These are phyloP conservation scores for Leptographium lundbergii DNA, from an alignment of 2,329 filamentous ascomycete species.

Conservation along the genomic window DNA sequence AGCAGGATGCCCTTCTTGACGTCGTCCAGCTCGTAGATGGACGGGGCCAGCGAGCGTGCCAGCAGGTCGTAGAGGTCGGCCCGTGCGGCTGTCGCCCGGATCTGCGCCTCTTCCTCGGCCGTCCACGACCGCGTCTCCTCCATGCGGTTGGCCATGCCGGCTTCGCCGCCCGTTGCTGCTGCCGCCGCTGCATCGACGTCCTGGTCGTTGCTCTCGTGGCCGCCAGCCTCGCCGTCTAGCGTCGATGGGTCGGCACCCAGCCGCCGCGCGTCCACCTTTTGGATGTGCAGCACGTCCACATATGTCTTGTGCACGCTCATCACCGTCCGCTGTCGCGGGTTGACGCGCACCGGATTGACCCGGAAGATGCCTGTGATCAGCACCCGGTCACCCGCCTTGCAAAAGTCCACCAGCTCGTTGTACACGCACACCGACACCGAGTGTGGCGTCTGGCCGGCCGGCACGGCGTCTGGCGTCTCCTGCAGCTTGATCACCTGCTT, in stretches of 20 bases:
- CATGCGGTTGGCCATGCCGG: slow-evolving; percentile 56
- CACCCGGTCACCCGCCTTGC: slow-evolving; percentile 93
- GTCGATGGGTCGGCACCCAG: slow-evolving; percentile 87
- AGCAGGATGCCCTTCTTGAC: slow-evolving; percentile 97
- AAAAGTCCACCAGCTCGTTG: slow-evolving; percentile 92
- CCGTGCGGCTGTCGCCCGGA: slow-evolving; percentile 65
- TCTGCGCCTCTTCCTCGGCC: slow-evolving; percentile 80
- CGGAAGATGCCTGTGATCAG: slow-evolving; percentile 96
- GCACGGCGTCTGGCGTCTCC: slow-evolving; percentile 89
- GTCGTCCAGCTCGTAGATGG: slow-evolving; percentile 95
- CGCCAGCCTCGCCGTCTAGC: slow-evolving; percentile 64
- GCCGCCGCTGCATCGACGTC: slow-evolving; percentile 29
- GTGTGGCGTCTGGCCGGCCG: slow-evolving; percentile 92
- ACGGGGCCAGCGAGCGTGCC: slow-evolving; percentile 80
- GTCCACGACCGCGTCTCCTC: slow-evolving; percentile 76
- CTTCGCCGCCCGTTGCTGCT: background rate
- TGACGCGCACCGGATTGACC: slow-evolving; percentile 84
- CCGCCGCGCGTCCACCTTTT: slow-evolving; percentile 91
- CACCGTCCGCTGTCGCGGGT: slow-evolving; percentile 80
- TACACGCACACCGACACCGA: slow-evolving; percentile 94
- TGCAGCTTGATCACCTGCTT: slow-evolving; percentile 99
- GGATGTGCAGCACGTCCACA: slow-evolving; percentile 86
- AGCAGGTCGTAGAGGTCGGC: slow-evolving; percentile 89
- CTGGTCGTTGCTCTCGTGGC: slow-evolving; percentile 48
- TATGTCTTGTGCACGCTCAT: slow-evolving; percentile 98